Base-by-base conservation (phyloP, 768 basidiomycete species). In the Botryobasidium botryosum region DNA sequence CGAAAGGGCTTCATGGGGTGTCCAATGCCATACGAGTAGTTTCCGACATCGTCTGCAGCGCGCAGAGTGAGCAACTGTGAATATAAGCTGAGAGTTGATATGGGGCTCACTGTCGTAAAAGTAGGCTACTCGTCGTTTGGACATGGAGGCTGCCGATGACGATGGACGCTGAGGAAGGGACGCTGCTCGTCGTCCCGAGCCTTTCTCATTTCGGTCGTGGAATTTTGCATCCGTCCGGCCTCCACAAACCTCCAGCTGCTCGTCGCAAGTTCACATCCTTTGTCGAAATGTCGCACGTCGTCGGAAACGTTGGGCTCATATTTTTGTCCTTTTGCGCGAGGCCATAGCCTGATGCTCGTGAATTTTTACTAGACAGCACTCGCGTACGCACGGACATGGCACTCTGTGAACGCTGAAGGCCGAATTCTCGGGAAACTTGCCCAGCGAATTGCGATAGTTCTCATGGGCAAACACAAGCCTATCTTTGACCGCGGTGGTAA, bases 401-500 rank as follows among this genome's bases (percentile, higher is more conserved):
- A 96, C 59, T 84, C 85, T 50, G 86, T 88, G 50, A 81, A 92
- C 55, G 90, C 91, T 10, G 70, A 81, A 7, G 83, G 85, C 54
- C 77, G 91, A 31, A 68, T 90, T n/a, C 70, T 97, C 15, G 94
- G 94, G 58, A 87, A 91, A 68, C 72, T 97, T 7, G 91, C 94
- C 5, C 79, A 84, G 54, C 72, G 87, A 28, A 94, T 99, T 54
- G 92, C 94, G 3, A 72, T 86, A 47, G 88, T 90, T 26, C 70
- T 99, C 37, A 96, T 96, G 92, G 94, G 92, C 57, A 99, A 97
- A 64, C 90, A 97, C 62, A 99, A 97, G 58, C 91, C 92, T 5
- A 86, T 91, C 32, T 97, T 85, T 55, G 88, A 97, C 62, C 87
- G 86, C 7, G 72, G 79, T 52, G 74, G 92, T 88, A 50, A 47